phyloP scores from a whole-genome alignment of 352 stramenopile species.

The Phytophthora aleatoria region DNA sequence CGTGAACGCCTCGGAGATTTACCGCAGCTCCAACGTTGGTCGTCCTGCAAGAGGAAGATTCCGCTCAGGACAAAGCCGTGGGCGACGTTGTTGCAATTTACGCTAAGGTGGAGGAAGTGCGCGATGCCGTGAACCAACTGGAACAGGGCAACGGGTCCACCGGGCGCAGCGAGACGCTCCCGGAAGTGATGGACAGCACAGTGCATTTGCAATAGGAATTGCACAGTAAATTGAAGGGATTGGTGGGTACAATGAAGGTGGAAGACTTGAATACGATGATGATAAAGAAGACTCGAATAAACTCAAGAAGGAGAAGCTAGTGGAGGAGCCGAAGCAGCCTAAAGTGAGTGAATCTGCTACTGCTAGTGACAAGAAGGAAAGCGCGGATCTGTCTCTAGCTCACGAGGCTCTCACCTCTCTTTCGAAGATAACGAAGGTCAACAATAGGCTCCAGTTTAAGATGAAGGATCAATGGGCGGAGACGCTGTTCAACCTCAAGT shows the following conservation, averaged over 20 bases:
- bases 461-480: conserved; percentile 22
- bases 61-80: neutral
- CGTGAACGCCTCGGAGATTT: conserved; percentile 20
- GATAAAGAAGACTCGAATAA: conserved; percentile 3
- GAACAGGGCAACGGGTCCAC: conserved; percentile 24
- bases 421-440: conserved; percentile 6
- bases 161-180: conserved; percentile 14
- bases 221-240: conserved; percentile 8
- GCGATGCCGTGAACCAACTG: conserved; percentile 32
- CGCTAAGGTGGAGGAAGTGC: conserved; percentile 24
- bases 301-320: conserved; percentile 16
- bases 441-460: conserved; percentile 12
- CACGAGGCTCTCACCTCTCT: conserved; percentile 17
- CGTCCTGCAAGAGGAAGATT: conserved; percentile 23
- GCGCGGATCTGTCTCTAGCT: conserved; percentile 18
- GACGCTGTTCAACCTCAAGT: conserved; percentile 13
- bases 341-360: neutral
- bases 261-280: neutral
- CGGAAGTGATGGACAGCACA: conserved; percentile 17
- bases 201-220: conserved; percentile 21
- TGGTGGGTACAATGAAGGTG: conserved; percentile 21
- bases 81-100: conserved; percentile 1
- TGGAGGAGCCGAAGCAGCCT: neutral
- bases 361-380: neutral
- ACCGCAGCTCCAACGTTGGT: conserved; percentile 22